A percentile compares a stretch with the other conserved stretches of the same genome.
Evolutionary conservation across 2,329 filamentous ascomycete genomes (phyloP).

Genomic region (Arthrinium puccinioides): DNA sequence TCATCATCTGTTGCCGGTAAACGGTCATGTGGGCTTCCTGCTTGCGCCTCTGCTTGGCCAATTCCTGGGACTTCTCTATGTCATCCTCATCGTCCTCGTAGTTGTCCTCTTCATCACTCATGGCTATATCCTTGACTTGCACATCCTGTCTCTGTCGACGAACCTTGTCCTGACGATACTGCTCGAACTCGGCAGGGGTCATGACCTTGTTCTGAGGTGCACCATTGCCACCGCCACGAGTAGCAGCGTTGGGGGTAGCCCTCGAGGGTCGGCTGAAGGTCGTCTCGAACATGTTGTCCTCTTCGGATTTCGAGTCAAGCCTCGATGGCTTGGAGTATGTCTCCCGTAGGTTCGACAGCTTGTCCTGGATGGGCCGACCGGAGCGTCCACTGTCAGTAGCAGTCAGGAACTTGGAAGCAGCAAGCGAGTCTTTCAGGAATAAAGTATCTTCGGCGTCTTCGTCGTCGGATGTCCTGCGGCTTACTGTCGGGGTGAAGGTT

Average conservation of each 20-base stretch:
- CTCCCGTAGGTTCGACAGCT: constrained; percentile 20
- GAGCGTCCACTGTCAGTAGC: constrained; percentile 20
- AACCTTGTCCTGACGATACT: constrained; percentile 68
- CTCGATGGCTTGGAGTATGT: constrained; percentile 23
- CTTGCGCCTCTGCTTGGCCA: constrained; percentile 71
- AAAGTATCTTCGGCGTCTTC: constrained; percentile 49
- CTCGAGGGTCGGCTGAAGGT: constrained; percentile 30
- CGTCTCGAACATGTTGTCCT: constrained; percentile 50
- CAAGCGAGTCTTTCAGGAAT: constrained; percentile 44
- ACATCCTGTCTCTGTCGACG: constrained; percentile 41
- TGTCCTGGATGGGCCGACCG: constrained; percentile 30
- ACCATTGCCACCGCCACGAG: constrained; percentile 21
- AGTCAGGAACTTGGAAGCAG: constrained; percentile 38
- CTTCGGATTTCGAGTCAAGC: constrained; percentile 27
- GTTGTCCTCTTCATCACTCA: constrained; percentile 38
- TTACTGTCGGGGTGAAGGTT: constrained; percentile 11
- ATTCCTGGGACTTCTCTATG: constrained; percentile 63
- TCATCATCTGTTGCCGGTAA: constrained; percentile 95
- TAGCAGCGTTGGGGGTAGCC: constrained; percentile 25
- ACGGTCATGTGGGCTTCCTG: constrained; percentile 87
- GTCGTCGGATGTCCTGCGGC: constrained; percentile 16
- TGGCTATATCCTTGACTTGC: constrained; percentile 30
- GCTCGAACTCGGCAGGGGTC: constrained; percentile 83
- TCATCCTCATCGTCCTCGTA: constrained; percentile 66
- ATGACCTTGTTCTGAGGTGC: constrained; percentile 66